Evolutionary conservation across 768 basidiomycete genomes (phyloP).

Genomic region (Pulveroboletus sp.): DNA sequence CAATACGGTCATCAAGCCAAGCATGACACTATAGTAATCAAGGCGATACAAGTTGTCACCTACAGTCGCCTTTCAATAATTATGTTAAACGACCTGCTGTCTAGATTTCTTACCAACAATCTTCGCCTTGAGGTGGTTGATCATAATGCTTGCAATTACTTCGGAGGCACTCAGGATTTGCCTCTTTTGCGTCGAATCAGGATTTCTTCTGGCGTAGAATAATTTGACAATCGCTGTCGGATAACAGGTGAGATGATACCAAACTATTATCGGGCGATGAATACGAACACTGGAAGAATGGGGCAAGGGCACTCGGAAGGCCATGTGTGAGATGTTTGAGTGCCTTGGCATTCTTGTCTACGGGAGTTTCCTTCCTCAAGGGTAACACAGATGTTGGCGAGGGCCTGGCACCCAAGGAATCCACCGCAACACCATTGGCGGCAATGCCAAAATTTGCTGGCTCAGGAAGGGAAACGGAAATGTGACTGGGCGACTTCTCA

Average conservation of each 20-base stretch:
- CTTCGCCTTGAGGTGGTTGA: slow-evolving; percentile 58
- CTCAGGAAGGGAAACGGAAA: slow-evolving; percentile 39
- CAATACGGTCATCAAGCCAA: slow-evolving; percentile 47
- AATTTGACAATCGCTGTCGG: slow-evolving; percentile 75
- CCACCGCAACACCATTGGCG: slow-evolving; percentile 28
- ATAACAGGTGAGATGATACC: slow-evolving; percentile 9
- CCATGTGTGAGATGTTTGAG: slow-evolving; percentile 78
- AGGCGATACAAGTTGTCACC: slow-evolving; percentile 41
- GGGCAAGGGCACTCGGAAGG: slow-evolving; percentile 66
- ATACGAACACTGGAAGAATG: slow-evolving; percentile 79
- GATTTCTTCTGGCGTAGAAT: slow-evolving; percentile 75
- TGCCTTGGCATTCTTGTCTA: slow-evolving; percentile 66
- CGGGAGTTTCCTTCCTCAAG: slow-evolving; percentile 40
- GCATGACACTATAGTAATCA: slow-evolving; percentile 51
- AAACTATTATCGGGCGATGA: background rate
- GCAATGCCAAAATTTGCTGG: slow-evolving; percentile 29
- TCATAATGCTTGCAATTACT: slow-evolving; percentile 66
- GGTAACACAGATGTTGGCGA: slow-evolving; percentile 24
- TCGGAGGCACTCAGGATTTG: slow-evolving; percentile 69
- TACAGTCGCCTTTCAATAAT: slow-evolving; percentile 13
- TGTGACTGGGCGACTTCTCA: slow-evolving; percentile 44
- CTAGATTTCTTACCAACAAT: slow-evolving; percentile 43
- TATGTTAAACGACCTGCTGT: slow-evolving; percentile 10
- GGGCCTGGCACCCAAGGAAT: slow-evolving; percentile 18
- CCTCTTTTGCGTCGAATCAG: slow-evolving; percentile 69